A percentile compares a stretch with the other conserved stretches of the same genome.
Evolutionary conservation across 2,329 filamentous ascomycete genomes (phyloP).

Genomic region (Apiospora phragmitis): DNA sequence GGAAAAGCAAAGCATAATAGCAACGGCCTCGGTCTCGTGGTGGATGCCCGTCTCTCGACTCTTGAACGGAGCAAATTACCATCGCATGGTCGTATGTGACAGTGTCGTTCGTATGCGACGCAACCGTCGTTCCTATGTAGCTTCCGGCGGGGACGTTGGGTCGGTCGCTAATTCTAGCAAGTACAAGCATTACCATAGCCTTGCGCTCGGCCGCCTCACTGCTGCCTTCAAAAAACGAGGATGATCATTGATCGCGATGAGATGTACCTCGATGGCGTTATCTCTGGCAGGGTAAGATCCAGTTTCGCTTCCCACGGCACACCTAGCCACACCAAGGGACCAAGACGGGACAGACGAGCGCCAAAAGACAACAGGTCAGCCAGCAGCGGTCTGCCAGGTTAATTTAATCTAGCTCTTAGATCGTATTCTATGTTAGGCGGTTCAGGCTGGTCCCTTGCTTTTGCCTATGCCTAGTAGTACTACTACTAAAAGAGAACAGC

Average conservation of each 20-base stretch:
- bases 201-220: conserved; percentile 2
- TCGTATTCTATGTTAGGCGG: not conserved
- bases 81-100: not conserved
- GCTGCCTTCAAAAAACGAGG: not conserved
- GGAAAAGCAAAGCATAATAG: not conserved
- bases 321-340: no score
- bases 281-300: not conserved
- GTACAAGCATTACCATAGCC: not conserved
- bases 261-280: not conserved
- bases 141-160: not conserved
- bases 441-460: not conserved
- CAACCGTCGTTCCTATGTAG: not conserved
- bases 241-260: not conserved
- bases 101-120: not conserved
- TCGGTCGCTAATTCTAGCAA: not conserved
- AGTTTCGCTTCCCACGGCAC: not conserved
- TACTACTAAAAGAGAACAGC: not conserved
- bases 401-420: not conserved
- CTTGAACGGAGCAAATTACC: not conserved
- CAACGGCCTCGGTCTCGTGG: not conserved
- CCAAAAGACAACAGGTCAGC: not conserved
- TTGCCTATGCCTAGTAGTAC: not conserved
- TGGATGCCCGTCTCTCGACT: not conserved
- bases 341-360: not conserved
- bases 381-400: not conserved